A percentile compares a stretch with the other conserved stretches of the same genome.
These are phyloP conservation scores for Sporothrix sp. DNA, from an alignment of 2,329 filamentous ascomycete species.

Conservation along the genomic window DNA sequence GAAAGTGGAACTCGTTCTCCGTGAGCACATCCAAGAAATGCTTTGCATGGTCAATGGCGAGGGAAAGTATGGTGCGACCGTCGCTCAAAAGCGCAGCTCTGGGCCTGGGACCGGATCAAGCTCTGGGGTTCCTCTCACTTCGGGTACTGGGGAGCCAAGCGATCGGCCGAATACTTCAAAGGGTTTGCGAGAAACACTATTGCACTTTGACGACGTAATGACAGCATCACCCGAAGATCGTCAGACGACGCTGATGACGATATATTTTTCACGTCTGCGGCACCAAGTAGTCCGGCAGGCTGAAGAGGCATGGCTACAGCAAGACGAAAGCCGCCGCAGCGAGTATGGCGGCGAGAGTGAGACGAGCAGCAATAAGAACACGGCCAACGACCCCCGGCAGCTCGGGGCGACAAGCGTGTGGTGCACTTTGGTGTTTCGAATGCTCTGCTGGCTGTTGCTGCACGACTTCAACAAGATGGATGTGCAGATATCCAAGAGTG, in stretches of 20 bases:
- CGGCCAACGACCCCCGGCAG: constrained; percentile 15
- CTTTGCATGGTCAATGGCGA: constrained; percentile 35
- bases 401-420: constrained; percentile 34
- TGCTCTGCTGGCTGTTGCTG: constrained; percentile 49
- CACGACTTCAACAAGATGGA: constrained; percentile 49
- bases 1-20: constrained; percentile 36
- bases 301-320: constrained; percentile 16
- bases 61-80: constrained; percentile 22
- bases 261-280: constrained; percentile 41
- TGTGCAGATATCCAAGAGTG: constrained; percentile 42
- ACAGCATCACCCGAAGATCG: constrained; percentile 38
- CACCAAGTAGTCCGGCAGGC: constrained; percentile 30
- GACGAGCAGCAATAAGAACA: constrained; percentile 17
- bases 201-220: constrained; percentile 39
- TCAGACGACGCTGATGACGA: constrained; percentile 39
- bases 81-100: not conserved
- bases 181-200: too few relatives aligned
- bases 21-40: constrained; percentile 41
- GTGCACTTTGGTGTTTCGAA: constrained; percentile 45
- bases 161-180: too few relatives aligned
- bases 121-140: too few relatives aligned
- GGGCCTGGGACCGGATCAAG: not conserved
- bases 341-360: not conserved
- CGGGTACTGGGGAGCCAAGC: too few relatives aligned
- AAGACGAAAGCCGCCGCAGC: too few relatives aligned